Evolutionary conservation across 371 early-diverging fungal genomes (phyloP).

Genomic region (Apophysomyces sp.): DNA sequence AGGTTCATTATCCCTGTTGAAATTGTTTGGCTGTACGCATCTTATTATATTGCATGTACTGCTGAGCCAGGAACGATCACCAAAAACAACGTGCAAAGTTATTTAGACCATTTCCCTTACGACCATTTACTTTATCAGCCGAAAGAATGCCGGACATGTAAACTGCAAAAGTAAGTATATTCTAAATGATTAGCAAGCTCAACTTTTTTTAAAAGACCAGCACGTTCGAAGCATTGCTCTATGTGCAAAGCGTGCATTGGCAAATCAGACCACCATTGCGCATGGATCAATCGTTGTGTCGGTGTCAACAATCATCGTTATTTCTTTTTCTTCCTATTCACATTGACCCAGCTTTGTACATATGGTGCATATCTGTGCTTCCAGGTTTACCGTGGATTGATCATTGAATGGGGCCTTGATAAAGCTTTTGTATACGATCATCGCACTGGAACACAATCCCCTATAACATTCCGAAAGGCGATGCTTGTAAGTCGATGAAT

Average conservation of each 20-base stretch:
- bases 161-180: conserved; percentile 55
- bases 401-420: conserved; percentile 53
- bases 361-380: conserved; percentile 67
- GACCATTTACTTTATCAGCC: conserved; percentile 66
- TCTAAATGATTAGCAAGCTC: not conserved
- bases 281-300: conserved; percentile 79
- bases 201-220: conserved; percentile 47
- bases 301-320: conserved; percentile 73
- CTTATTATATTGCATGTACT: conserved; percentile 57
- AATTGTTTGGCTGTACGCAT: conserved; percentile 56
- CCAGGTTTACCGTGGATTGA: conserved; percentile 54
- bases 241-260: conserved; percentile 73
- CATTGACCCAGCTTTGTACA: conserved; percentile 56
- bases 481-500: conserved; percentile 33
- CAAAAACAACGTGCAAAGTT: conserved; percentile 49
- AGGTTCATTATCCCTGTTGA: conserved; percentile 52
- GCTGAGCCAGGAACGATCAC: conserved; percentile 68
- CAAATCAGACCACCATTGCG: conserved; percentile 74
- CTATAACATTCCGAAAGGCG: conserved; percentile 38
- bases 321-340: conserved; percentile 67
- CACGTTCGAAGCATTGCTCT: conserved; percentile 78
- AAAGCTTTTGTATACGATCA: conserved; percentile 33
- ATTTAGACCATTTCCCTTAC: conserved; percentile 56
- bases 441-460: conserved; percentile 28
- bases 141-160: conserved; percentile 67